Evolutionary conservation across 108 stramenopile genomes (phyloP).

Genomic region (Ochromonas danica): DNA sequence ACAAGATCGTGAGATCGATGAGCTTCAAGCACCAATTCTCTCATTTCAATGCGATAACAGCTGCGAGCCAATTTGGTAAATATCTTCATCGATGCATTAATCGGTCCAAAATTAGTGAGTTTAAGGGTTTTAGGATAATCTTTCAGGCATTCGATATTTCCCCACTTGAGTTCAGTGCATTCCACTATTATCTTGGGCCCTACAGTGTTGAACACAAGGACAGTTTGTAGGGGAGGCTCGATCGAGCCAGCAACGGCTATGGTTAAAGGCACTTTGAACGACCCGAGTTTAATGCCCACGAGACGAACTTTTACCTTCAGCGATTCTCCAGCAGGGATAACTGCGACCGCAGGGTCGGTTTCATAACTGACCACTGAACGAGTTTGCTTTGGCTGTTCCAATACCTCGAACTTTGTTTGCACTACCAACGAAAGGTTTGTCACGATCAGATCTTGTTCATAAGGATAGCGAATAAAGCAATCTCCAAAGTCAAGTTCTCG

Average conservation of each 20-base stretch:
- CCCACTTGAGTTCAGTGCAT: slow-evolving; percentile 52
- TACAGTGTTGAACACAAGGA: slow-evolving; percentile 42
- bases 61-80: slow-evolving; percentile 58
- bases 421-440: slow-evolving; percentile 49
- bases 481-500: slow-evolving; percentile 41
- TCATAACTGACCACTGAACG: slow-evolving; percentile 39
- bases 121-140: slow-evolving; percentile 36
- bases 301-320: slow-evolving; percentile 50
- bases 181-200: slow-evolving; percentile 54
- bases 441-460: slow-evolving; percentile 45
- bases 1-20: slow-evolving; percentile 42
- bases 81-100: slow-evolving; percentile 58
- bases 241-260: slow-evolving; percentile 49
- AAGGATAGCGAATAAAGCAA: slow-evolving; percentile 63
- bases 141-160: slow-evolving; percentile 58
- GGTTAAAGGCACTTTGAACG: slow-evolving; percentile 55
- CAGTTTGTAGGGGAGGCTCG: slow-evolving; percentile 57
- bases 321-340: slow-evolving; percentile 35
- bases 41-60: slow-evolving; percentile 55
- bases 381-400: slow-evolving; percentile 49
- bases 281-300: slow-evolving; percentile 52
- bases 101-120: slow-evolving; percentile 52
- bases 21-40: slow-evolving; percentile 62
- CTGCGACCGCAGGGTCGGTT: slow-evolving; percentile 25
- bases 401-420: slow-evolving; percentile 50